A percentile compares a stretch with the other conserved stretches of the same genome.
These are phyloP conservation scores for Cetraspora pellucida DNA, from an alignment of 192 early-diverging fungal genomes.

Conservation along the genomic window DNA sequence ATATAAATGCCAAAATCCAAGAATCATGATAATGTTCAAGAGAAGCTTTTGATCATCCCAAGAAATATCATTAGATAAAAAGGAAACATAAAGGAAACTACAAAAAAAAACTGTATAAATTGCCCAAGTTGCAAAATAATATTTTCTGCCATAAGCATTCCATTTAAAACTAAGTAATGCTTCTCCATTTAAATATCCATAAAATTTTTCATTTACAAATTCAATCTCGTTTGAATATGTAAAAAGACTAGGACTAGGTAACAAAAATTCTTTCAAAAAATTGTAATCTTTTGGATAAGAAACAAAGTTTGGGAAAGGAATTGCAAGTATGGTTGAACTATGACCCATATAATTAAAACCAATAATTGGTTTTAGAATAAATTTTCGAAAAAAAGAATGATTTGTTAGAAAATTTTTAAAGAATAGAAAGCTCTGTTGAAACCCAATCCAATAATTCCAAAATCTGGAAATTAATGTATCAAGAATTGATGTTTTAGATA, in stretches of 20 bases:
- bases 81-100: not conserved
- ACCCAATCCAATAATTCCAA: no score
- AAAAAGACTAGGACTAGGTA: not conserved
- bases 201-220: not conserved
- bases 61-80: not conserved
- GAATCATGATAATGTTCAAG: not conserved
- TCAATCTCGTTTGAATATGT: no score
- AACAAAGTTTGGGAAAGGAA: not conserved
- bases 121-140: not conserved
- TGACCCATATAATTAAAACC: no score
- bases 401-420: no score
- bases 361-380: no score
- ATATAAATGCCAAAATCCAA: not conserved
- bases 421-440: no score
- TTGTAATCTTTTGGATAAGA: not conserved
- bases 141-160: not conserved
- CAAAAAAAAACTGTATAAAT: not conserved
- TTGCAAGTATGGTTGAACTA: no score
- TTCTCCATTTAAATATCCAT: slow-evolving; percentile 1
- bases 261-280: not conserved
- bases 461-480: no score
- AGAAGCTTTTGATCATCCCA: not conserved
- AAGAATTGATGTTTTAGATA: no score
- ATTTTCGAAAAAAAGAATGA: no score
- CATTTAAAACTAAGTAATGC: slow-evolving; percentile 18